Evolutionary conservation across 352 stramenopile species (phyloP), one percentile per base, ranked within the genome.

Genomic region (Hyaloperonospora brassicae): DNA sequence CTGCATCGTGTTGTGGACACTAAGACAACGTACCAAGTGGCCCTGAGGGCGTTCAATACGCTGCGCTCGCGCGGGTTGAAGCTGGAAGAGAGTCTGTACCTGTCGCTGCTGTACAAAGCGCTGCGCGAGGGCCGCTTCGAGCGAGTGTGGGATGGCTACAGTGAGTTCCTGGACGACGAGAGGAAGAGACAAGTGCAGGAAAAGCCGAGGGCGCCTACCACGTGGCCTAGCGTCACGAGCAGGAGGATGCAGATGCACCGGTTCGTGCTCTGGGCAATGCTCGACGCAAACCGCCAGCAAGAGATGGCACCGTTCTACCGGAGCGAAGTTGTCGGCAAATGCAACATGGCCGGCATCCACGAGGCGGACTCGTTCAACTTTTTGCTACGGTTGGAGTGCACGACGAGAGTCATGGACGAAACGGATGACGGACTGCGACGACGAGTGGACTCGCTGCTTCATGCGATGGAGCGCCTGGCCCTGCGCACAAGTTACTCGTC

Each of bases 331-430:
- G 55, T 61, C 8, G 54, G 48, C 35, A 74, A 64, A 11, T 66
- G 51, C 22, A 88, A 88, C 57, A 52, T 59, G 17, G 46, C 66
- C 13, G 49, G 62, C 6, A 54, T 86, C 23, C 76, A 79, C 47
- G 78, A 89, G 52, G 68, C 73, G 0, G 78, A 89, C 31, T 31
- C 75, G 21, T 62, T 86, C 30, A 89, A 86, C 54, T 89, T 87
- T 25, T 40, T 89, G 25, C 35, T 89, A 61, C 62, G 66, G 42
- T 64, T 81, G 44, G 78, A 89, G 60, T 89, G 76, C 57, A 84
- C 65, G 9, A 64, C 59, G 14, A 70, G 58, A 49, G 64, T 76
- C 22, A 58, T 55, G n/a, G 54, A 65, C 35, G 66, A 79, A 47
- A 50, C 66, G 36, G 57, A 69, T 14, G 46, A 59, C 2, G 68